Conservation (phyloP, 75 land plant genomes). For the Picea glauca region DNA sequence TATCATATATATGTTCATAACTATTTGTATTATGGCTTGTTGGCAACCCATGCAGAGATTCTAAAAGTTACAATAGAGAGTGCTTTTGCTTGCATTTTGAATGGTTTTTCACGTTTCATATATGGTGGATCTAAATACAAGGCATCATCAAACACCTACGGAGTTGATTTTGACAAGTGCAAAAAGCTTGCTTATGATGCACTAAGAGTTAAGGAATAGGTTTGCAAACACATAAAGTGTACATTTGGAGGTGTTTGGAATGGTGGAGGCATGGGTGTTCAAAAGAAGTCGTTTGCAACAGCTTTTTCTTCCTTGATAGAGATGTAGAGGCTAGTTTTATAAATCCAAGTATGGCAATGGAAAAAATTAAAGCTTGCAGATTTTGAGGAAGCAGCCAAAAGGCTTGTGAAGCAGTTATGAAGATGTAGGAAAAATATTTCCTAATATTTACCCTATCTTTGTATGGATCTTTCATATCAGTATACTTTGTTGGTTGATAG, state of each 20-base stretch:
- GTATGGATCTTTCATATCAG: conserved; percentile 89
- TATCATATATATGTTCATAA: conserved; percentile 96
- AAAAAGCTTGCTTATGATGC: conserved; percentile 42
- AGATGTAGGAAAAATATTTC: conserved; percentile 43
- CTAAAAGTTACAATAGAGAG: conserved; percentile 45
- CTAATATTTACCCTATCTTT: conserved; percentile 65
- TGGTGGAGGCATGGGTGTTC: conserved; percentile 95
- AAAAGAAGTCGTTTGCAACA: conserved; percentile 73
- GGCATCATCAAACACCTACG: conserved; percentile 19
- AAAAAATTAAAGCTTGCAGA: conserved; percentile 50
- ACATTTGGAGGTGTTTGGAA: conserved; percentile 91
- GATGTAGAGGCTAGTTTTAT: conserved; percentile 79
- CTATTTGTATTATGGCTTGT: conserved; percentile 90
- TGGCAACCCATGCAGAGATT: conserved; percentile 93
- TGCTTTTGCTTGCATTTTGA: conserved; percentile 57
- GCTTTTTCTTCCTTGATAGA: conserved; percentile 82
- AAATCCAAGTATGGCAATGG: conserved; percentile 29
- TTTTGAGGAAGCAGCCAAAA: conserved; percentile 65
- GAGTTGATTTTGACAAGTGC: conserved; percentile 50
- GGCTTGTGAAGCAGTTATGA: conserved; percentile 50
- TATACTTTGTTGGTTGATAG: conserved; percentile 77
- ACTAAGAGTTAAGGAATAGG: conserved; percentile 46
- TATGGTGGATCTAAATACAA: too few relatives aligned
- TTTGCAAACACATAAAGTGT: conserved; percentile 79
- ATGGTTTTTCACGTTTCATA: conserved; percentile 59